Conservation (phyloP, 1,284 basidiomycete species). For the Leccinum solheimii region DNA sequence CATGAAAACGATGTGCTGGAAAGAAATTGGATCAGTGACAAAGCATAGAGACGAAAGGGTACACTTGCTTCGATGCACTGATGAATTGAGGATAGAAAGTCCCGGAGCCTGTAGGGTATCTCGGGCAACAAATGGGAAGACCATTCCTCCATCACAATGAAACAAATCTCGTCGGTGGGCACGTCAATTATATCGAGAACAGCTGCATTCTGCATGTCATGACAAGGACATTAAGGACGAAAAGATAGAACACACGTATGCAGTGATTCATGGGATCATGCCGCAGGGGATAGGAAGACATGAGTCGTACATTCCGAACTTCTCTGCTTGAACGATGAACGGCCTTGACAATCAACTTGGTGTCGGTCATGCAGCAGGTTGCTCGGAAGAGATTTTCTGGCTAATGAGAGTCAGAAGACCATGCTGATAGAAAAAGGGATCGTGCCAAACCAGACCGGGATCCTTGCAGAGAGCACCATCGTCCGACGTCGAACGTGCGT, state of each 20-base stretch:
- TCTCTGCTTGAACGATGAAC: slow-evolving; percentile 64
- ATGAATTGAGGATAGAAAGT: slow-evolving; percentile 57
- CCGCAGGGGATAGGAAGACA: slow-evolving; percentile 53
- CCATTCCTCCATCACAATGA: slow-evolving; percentile 81
- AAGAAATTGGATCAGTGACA: slow-evolving; percentile 4
- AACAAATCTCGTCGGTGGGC: slow-evolving; percentile 51
- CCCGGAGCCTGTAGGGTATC: slow-evolving; percentile 49
- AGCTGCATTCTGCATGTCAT: slow-evolving; percentile 41
- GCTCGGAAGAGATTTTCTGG: slow-evolving; percentile 72
- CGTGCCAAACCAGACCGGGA: slow-evolving; percentile 57
- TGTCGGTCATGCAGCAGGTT: slow-evolving; percentile 48
- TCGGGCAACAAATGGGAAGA: slow-evolving; percentile 57
- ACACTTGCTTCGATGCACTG: slow-evolving; percentile 62
- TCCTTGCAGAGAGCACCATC: slow-evolving; percentile 67
- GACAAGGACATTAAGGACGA: not conserved
- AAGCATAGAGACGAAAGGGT: not conserved
- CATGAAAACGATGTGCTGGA: slow-evolving; percentile 67
- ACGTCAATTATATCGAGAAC: slow-evolving; percentile 62
- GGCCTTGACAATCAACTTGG: slow-evolving; percentile 64
- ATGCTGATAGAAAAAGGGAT: slow-evolving; percentile 1
- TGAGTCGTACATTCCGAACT: slow-evolving; percentile 53
- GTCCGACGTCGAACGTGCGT: slow-evolving; percentile 39
- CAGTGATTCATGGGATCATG: slow-evolving; percentile 69
- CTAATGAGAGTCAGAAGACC: slow-evolving; percentile 37
- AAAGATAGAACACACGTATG: slow-evolving; percentile 54